Evolutionary conservation across 805 yeast species (phyloP).

Genomic region (Metschnikowia matae): DNA sequence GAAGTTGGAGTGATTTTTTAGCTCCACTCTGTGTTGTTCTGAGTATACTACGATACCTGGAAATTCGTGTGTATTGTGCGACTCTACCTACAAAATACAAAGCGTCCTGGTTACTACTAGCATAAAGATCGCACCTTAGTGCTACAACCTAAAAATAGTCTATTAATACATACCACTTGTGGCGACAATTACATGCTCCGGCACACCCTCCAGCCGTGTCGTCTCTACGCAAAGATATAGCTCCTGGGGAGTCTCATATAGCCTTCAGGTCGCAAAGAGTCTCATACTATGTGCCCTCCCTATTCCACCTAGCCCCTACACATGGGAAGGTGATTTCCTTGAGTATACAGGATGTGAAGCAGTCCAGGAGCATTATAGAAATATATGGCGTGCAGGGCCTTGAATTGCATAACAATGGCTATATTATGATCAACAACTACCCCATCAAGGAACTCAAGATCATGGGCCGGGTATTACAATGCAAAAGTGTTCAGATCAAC

Average conservation of each 20-base stretch:
- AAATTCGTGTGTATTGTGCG: neutral
- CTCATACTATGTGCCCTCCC: slow-evolving; percentile 30
- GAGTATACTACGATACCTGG: no score
- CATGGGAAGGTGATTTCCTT: slow-evolving; percentile 21
- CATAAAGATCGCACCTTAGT: neutral
- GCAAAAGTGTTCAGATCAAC: slow-evolving; percentile 1
- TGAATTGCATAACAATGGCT: slow-evolving; percentile 12
- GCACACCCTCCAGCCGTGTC: slow-evolving; percentile 8
- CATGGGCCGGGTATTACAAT: slow-evolving; percentile 26
- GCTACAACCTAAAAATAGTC: no score
- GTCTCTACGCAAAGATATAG: slow-evolving; percentile 22
- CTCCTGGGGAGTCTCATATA: slow-evolving; percentile 34
- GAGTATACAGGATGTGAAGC: slow-evolving; percentile 28
- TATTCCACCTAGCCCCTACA: slow-evolving; percentile 32
- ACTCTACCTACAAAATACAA: neutral
- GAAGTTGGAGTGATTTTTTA: no score
- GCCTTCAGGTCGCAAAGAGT: slow-evolving; percentile 22
- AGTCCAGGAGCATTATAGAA: slow-evolving; percentile 9
- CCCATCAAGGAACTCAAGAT: slow-evolving; percentile 27
- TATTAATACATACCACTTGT: neutral
- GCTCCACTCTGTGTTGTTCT: no score
- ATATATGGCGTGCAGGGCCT: slow-evolving; percentile 18
- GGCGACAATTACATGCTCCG: neutral
- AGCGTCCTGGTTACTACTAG: no score
- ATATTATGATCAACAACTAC: slow-evolving; percentile 27